phyloP scores from a whole-genome alignment of 345 rosid species.

The Trapa incisa region DNA sequence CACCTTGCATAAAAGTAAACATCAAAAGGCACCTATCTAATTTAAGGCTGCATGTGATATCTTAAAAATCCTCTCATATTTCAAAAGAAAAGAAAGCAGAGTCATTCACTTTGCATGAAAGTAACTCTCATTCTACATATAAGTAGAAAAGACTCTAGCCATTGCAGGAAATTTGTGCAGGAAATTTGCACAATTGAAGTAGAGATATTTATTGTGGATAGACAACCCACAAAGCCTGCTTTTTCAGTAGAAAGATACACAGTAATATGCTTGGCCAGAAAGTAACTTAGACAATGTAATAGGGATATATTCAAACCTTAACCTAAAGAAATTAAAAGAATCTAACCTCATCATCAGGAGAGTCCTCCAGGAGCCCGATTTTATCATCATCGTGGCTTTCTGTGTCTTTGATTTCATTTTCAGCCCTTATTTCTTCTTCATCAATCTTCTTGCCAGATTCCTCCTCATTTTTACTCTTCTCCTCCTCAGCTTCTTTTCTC shows the following conservation, averaged over 20 bases:
- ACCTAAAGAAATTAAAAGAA: not conserved
- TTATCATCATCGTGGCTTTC: slow-evolving; percentile 27
- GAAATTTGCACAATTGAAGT: not conserved
- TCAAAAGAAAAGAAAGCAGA: not conserved
- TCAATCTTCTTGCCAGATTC: slow-evolving; percentile 27
- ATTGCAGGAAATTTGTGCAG: not conserved
- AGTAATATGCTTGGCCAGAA: not conserved
- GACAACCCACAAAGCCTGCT: not conserved
- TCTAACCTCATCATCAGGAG: slow-evolving; percentile 47
- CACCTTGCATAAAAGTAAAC: not conserved
- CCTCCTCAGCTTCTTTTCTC: slow-evolving; percentile 59
- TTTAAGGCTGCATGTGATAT: not conserved
- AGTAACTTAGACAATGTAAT: not conserved
- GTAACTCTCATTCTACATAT: not conserved
- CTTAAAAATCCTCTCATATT: not conserved
- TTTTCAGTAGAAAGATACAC: not conserved
- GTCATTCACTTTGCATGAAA: not conserved
- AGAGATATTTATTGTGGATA: not conserved
- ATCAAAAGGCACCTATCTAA: not conserved
- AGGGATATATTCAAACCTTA: not conserved
- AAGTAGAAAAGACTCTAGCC: not conserved
- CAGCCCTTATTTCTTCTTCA: slow-evolving; percentile 16
- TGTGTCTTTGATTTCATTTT: slow-evolving; percentile 18
- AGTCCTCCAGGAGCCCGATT: slow-evolving; percentile 45
- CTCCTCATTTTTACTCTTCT: slow-evolving; percentile 24